Evolutionary conservation across 176 grass and related monocot species (phyloP), one percentile per base, ranked within the genome.

Genomic region (Oryza australiensis): DNA sequence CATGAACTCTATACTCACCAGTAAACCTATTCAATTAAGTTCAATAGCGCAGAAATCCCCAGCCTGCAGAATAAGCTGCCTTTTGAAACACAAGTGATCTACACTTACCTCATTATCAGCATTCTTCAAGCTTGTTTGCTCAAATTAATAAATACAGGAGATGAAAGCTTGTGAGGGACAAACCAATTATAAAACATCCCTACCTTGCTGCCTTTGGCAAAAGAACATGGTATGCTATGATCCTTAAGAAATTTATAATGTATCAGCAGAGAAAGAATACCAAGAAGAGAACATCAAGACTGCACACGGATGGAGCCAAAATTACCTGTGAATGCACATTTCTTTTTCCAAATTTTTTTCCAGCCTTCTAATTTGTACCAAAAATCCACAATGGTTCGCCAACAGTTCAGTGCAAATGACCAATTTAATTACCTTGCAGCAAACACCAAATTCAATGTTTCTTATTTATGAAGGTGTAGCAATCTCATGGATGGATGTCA

Each of bases 31-130:
- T 62, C 80, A 82, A 60, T 57, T 73, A 78, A 71, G 55, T 88
- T 32, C 15, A 62, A 40, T 53, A 43, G 14, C 69, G 49, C 51
- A 46, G 30, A 76, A 66, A 88, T 26, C 57, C 53, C 59, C 41
- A 34, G 28, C 79, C 68, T 84, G 74, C 86, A 83, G 65, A 83
- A 83, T 73, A 88, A 83, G 80, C 74, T 73, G 74, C 73, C 40
- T 66, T 76, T 64, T 37, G 29, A 62, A 68, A 87, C 32, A 78
- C 26, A 72, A 41, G 15, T 57, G 43, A 66, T 40, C 75, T 59
- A 80, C 3, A 5, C 63, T 64, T 70, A 77, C 41, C 79, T 70
- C 43, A 79, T 57, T 35, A 26, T 22, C 76, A 79, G 49, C 46
- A 62, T 66, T 73, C 67, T 59, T 78, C 60, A 83, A 73, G 33